These are phyloP conservation scores for Mycosarcoma mackinlayi DNA, from an alignment of 1,284 basidiomycete genomes.

Conservation along the genomic window DNA sequence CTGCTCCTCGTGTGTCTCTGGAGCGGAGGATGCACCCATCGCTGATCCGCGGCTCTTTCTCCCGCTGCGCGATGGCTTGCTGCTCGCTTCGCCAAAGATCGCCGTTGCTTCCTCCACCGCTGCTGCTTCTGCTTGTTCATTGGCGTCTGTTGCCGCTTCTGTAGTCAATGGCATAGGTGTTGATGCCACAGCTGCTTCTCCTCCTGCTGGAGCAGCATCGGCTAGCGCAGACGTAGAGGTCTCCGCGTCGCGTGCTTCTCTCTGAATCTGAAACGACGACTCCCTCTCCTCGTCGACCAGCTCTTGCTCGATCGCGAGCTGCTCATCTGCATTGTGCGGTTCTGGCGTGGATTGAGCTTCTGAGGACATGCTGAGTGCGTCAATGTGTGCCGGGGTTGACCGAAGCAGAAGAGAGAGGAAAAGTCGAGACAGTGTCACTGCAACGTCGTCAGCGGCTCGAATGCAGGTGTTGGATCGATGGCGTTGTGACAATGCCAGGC, in stretches of 20 bases:
- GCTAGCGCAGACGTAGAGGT: neutral
- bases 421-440: neutral
- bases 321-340: conserved; percentile 33
- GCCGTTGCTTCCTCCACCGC: conserved; percentile 4
- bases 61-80: conserved; percentile 8
- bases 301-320: conserved; percentile 37
- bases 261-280: conserved; percentile 28
- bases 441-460: neutral
- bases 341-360: conserved; percentile 25
- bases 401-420: neutral
- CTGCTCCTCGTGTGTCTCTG: conserved; percentile 4
- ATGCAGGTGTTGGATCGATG: neutral
- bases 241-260: conserved; percentile 11
- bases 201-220: neutral
- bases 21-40: neutral
- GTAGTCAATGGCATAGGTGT: neutral
- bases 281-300: conserved; percentile 41
- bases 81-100: neutral
- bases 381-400: too few relatives aligned
- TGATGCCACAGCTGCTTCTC: neutral
- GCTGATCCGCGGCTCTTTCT: conserved; percentile 19
- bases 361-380: conserved; percentile 27
- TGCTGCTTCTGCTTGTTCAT: conserved; percentile 9
- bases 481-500: neutral
- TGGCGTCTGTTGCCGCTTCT: neutral